Base-by-base conservation (phyloP, 331 rosid genomes). In the Pyrus hybrid region DNA sequence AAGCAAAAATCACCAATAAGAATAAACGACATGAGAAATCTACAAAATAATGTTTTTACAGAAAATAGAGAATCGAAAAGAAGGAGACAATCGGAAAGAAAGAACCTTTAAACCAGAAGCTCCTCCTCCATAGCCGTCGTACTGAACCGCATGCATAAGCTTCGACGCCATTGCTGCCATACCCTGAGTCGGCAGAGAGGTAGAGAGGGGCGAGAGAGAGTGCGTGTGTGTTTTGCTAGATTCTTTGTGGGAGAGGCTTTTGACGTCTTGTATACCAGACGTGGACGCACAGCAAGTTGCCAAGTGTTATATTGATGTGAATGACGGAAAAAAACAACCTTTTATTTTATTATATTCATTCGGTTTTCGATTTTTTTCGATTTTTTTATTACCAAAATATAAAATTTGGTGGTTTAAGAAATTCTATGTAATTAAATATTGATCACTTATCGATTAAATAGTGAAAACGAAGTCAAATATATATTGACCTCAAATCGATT, bases 61-160 rank as follows among this genome's bases (percentile, higher is more conserved):
- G 37, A n/a, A 29, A 18, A 5, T 5, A 58, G 21, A 7, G 53
- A 53, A 53, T 20, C 1, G 25, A 21, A 28, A 8, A 63, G 7
- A 22, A 60, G 29, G 25, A 28, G 14, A 25, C 8, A 51, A 51
- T 13, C 56, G 3, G 9, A 29, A 3, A 58, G 17, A 58, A 4
- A 29, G 14, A 49, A 73, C 88, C 85, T 81, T 84, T 47, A 84
- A 76, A 14, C 60, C 81, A 25, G 85, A 66, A 13, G 85, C 72
- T 78, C 85, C 88, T 0, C 88, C 88, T 30, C 85, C 88, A 30
- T 84, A 84, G 70, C 81, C 8, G 61, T 75, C 72, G 33, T 81
- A 84, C 63, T 64, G 83, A 78, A 84, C 76, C 37, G 88, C 88
- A 0, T 57, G 81, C 85, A 84, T 84, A 51, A 78, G 76, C 77